Evolutionary conservation across 2,329 filamentous ascomycete species (phyloP).

Genomic region (Pseudocercospora eumusae): DNA sequence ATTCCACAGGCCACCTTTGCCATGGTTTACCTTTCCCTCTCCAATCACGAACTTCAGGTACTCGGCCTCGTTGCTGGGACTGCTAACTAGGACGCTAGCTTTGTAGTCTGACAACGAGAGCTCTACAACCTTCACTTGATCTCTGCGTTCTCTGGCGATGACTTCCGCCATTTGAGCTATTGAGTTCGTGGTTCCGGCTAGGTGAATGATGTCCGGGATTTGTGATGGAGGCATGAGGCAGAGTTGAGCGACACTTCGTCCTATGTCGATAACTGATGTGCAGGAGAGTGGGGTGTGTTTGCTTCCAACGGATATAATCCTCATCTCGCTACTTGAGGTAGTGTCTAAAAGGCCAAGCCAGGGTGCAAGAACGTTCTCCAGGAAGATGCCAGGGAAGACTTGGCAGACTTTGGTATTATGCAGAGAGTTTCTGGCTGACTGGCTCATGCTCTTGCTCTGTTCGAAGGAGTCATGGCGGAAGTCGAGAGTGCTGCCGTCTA

Average conservation of each 20-base stretch:
- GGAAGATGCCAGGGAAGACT: conserved; percentile 12
- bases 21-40: conserved; percentile 16
- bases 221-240: conserved; percentile 6
- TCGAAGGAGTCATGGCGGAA: conserved; percentile 15
- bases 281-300: conserved; percentile 10
- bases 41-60: conserved; percentile 14
- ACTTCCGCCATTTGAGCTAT: conserved; percentile 6
- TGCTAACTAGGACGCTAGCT: conserved; percentile 12
- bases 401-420: conserved; percentile 15
- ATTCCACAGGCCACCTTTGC: conserved; percentile 11
- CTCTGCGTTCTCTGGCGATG: conserved; percentile 7
- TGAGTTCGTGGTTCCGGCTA: conserved; percentile 10
- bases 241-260: conserved; percentile 11
- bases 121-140: conserved; percentile 9
- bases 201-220: conserved; percentile 11
- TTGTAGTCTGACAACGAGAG: conserved; percentile 13
- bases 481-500: conserved; percentile 16
- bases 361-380: conserved; percentile 12
- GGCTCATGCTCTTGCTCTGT: conserved; percentile 9
- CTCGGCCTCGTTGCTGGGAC: conserved; percentile 2
- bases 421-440: conserved; percentile 6
- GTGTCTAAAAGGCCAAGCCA: conserved; percentile 13
- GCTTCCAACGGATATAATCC: conserved; percentile 13
- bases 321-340: neutral
- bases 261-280: conserved; percentile 8